Conservation (phyloP, 148 eudicot genomes). For the Rheum nobile region DNA sequence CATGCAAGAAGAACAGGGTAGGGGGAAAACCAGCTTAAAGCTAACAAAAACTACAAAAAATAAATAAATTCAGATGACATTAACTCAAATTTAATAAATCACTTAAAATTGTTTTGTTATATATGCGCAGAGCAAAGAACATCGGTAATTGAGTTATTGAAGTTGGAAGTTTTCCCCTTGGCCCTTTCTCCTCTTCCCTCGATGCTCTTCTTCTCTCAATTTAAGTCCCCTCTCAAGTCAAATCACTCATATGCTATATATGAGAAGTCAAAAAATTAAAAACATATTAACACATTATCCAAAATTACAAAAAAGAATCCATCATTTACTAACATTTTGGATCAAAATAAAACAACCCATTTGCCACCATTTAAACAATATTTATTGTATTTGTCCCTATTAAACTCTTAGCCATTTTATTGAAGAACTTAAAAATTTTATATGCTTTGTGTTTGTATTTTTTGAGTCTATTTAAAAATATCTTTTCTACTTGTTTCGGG, state of each 20-base stretch:
- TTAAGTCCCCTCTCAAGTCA: background rate
- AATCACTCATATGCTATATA: background rate
- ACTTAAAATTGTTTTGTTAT: background rate
- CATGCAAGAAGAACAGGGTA: background rate
- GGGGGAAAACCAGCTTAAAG: background rate
- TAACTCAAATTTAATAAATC: background rate
- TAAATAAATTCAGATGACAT: background rate
- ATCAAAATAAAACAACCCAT: no score
- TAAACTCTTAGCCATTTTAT: no score
- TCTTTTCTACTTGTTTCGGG: no score
- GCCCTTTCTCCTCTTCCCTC: background rate
- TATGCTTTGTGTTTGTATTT: no score
- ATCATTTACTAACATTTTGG: no score
- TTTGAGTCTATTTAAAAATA: no score
- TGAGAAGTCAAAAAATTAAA: no score
- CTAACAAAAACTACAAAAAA: background rate
- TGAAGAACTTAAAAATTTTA: no score
- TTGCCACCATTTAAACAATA: no score
- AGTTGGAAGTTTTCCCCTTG: background rate
- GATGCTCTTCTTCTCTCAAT: background rate
- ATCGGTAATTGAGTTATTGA: background rate
- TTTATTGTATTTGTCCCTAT: no score
- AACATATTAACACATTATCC: no score
- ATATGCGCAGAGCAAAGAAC: background rate
- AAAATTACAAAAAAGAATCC: no score